phyloP scores from a whole-genome alignment of 345 rosid genomes.

The Hirschfeldia incana region DNA sequence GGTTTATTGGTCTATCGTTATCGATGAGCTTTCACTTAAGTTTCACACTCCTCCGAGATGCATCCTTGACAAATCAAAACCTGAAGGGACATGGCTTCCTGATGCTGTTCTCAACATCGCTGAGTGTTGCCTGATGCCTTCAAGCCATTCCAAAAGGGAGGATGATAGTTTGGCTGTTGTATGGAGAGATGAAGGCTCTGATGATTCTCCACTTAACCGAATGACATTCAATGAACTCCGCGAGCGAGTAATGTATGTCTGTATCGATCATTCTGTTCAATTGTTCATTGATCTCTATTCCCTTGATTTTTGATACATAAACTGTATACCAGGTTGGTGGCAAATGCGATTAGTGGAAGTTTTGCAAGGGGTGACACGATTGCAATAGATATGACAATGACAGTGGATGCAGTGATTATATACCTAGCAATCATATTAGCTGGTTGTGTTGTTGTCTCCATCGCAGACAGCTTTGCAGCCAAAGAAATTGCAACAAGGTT shows the following conservation, averaged over 20 bases:
- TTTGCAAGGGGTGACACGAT: slow-evolving; percentile 80
- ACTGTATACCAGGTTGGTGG: slow-evolving; percentile 62
- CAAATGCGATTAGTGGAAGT: slow-evolving; percentile 58
- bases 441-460: slow-evolving; percentile 82
- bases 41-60: slow-evolving; percentile 61
- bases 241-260: slow-evolving; percentile 69
- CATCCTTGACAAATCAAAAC: slow-evolving; percentile 66
- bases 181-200: slow-evolving; percentile 77
- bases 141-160: slow-evolving; percentile 51
- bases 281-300: neutral
- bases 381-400: slow-evolving; percentile 97
- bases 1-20: slow-evolving; percentile 69
- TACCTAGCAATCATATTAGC: slow-evolving; percentile 79
- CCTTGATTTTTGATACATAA: slow-evolving; percentile 6
- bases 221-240: slow-evolving; percentile 72
- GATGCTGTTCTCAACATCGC: slow-evolving; percentile 71
- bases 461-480: slow-evolving; percentile 93
- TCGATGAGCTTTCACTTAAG: slow-evolving; percentile 65
- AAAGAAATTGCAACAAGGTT: slow-evolving; percentile 81
- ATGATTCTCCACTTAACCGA: slow-evolving; percentile 47
- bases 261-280: neutral
- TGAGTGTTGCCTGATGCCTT: slow-evolving; percentile 74
- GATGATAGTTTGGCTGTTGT: slow-evolving; percentile 63
- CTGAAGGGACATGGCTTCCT: slow-evolving; percentile 76
- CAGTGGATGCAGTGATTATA: slow-evolving; percentile 75